A percentile compares a stretch with the other conserved stretches of the same genome.
phyloP scores from a whole-genome alignment of 257 asterid species.

The Striga asiatica region DNA sequence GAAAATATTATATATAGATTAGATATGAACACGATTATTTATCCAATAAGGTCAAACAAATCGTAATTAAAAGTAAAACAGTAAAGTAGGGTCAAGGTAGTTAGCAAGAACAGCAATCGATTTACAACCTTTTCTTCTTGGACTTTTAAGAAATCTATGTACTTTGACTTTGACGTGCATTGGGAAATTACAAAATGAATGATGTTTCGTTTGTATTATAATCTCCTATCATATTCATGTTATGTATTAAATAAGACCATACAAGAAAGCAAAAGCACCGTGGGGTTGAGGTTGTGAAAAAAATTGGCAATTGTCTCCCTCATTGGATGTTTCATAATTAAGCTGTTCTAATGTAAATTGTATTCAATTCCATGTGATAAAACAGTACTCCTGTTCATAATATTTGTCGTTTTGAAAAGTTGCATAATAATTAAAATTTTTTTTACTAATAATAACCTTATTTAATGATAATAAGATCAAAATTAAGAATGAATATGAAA shows the following conservation, averaged over 20 bases:
- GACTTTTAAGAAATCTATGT: constrained; percentile 20
- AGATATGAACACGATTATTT: background rate
- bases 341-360: no score
- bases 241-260: background rate
- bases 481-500: no score
- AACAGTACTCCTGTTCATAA: no score
- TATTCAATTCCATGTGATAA: no score
- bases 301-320: constrained; percentile 34
- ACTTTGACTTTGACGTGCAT: constrained; percentile 15
- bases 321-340: no score
- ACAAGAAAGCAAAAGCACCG: constrained; percentile 12
- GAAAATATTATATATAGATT: no score
- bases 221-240: constrained; percentile 12
- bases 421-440: no score
- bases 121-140: constrained; percentile 15
- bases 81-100: constrained; percentile 11
- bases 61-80: constrained; percentile 15
- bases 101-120: constrained; percentile 15
- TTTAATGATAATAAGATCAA: no score
- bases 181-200: constrained; percentile 16
- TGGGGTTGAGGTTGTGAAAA: constrained; percentile 28
- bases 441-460: no score
- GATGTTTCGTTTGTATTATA: constrained; percentile 3
- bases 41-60: constrained; percentile 14
- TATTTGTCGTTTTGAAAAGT: no score